A percentile compares a stretch with the other conserved stretches of the same genome.
These are phyloP conservation scores for Infundibulicybe gibba DNA, from an alignment of 768 basidiomycete species.

Conservation along the genomic window DNA sequence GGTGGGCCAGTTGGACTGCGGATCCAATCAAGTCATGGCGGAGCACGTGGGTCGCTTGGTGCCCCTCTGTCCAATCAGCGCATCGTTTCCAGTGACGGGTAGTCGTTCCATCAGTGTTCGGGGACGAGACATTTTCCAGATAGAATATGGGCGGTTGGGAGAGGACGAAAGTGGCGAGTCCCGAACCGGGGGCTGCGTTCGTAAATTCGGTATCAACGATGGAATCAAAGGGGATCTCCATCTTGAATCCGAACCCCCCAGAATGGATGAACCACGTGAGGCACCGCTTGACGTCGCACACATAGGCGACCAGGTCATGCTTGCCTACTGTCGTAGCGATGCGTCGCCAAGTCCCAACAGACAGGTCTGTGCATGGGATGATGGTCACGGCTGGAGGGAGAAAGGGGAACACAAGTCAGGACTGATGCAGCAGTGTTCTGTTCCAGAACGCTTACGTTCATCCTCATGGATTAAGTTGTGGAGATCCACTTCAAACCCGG, in stretches of 20 bases:
- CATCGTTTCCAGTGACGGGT: slow-evolving; percentile 58
- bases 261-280: slow-evolving; percentile 81
- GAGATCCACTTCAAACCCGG: slow-evolving; percentile 56
- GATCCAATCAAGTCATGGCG: slow-evolving; percentile 66
- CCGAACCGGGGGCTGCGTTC: slow-evolving; percentile 50
- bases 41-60: slow-evolving; percentile 61
- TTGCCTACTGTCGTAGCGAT: slow-evolving; percentile 51
- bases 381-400: slow-evolving; percentile 57
- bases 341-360: slow-evolving; percentile 77
- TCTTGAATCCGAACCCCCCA: slow-evolving; percentile 74
- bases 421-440: not conserved
- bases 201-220: slow-evolving; percentile 58
- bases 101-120: slow-evolving; percentile 23
- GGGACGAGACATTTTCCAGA: slow-evolving; percentile 42
- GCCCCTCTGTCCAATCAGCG: slow-evolving; percentile 74
- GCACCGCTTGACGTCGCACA: slow-evolving; percentile 62
- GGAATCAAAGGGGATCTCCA: slow-evolving; percentile 72
- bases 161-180: slow-evolving; percentile 60
- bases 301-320: slow-evolving; percentile 73
- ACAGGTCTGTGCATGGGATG: slow-evolving; percentile 72
- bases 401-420: slow-evolving; percentile 4
- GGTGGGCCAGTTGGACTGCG: slow-evolving; percentile 53
- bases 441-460: slow-evolving; percentile 50
- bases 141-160: slow-evolving; percentile 69
- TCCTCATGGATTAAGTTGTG: slow-evolving; percentile 70